phyloP scores from a whole-genome alignment of 768 basidiomycete species.

The Collybiopsis confluens region DNA sequence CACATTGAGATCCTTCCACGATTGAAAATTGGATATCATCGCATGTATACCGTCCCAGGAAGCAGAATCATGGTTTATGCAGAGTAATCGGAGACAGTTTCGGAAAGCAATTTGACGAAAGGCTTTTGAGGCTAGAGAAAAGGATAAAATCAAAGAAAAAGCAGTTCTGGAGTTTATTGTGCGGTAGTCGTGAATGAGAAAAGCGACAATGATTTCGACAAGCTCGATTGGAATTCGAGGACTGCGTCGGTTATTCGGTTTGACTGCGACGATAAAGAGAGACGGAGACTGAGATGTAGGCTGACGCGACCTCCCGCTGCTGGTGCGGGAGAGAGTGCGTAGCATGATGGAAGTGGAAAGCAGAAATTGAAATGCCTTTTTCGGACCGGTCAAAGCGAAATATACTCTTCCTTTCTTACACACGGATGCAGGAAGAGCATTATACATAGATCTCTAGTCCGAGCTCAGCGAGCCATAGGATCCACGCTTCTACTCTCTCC shows the following conservation, averaged over 20 bases:
- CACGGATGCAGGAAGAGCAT: too few species aligned
- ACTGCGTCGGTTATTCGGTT: slow-evolving; percentile 3
- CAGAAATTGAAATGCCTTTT: too few species aligned
- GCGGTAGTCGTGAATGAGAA: slow-evolving; percentile 9
- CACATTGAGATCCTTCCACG: slow-evolving; percentile 17
- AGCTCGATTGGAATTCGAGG: slow-evolving; percentile 26
- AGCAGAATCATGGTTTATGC: slow-evolving; percentile 15
- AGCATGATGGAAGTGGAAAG: not conserved
- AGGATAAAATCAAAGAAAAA: slow-evolving; percentile 31
- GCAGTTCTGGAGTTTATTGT: slow-evolving; percentile 7
- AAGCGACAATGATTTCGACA: slow-evolving; percentile 22
- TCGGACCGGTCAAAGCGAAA: too few species aligned
- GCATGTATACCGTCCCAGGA: slow-evolving; percentile 22
- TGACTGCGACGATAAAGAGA: not conserved
- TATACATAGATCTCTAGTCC: too few species aligned
- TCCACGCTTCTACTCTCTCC: too few species aligned
- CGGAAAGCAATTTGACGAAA: slow-evolving; percentile 42
- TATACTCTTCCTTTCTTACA: too few species aligned
- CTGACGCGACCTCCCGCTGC: slow-evolving; percentile 1
- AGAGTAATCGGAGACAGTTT: slow-evolving; percentile 17
- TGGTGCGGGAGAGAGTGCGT: slow-evolving; percentile 3
- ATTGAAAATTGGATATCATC: slow-evolving; percentile 16
- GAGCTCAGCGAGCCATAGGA: too few species aligned
- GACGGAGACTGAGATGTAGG: not conserved
- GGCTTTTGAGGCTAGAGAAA: slow-evolving; percentile 35